Conservation (phyloP, 345 rosid genomes). For the Citrus maxima region DNA sequence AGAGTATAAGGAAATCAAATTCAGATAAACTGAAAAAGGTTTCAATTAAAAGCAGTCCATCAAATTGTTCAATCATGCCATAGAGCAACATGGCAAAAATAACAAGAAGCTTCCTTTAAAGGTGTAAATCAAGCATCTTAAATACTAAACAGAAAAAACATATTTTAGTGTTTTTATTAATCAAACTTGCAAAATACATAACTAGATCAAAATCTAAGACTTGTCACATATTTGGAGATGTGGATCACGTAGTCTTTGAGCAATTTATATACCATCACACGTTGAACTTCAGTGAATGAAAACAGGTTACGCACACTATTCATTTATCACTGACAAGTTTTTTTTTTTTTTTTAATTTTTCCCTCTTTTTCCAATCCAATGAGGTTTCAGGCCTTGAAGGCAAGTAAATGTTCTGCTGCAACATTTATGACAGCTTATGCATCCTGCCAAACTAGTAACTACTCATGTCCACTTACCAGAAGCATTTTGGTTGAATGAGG, state of each 20-base stretch:
- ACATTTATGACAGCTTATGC: not conserved
- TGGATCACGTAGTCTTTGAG: not conserved
- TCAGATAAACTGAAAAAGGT: not conserved
- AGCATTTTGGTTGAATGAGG: slow-evolving; percentile 84
- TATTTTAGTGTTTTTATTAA: not conserved
- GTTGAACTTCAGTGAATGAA: not conserved
- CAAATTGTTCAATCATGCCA: not conserved
- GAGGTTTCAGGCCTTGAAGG: not conserved
- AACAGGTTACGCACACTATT: not conserved
- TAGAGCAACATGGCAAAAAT: not conserved
- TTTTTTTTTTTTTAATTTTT: not conserved
- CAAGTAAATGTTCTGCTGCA: not conserved
- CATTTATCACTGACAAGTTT: not conserved
- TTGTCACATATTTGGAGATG: not conserved
- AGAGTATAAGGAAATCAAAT: not conserved
- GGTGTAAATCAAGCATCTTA: not conserved
- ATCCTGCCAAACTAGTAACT: slow-evolving; percentile 1
- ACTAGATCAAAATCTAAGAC: not conserved
- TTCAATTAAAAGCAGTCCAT: not conserved
- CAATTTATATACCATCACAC: not conserved
- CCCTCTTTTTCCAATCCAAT: not conserved
- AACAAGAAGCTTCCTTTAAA: not conserved
- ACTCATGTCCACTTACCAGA: slow-evolving; percentile 48
- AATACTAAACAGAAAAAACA: not conserved
- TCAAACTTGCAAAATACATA: not conserved